Percentiles rank a stretch among this genome's conserved stretches.
These are phyloP conservation scores for Trichoderma sp. DNA, from an alignment of 2,329 filamentous ascomycete species.

Conservation along the genomic window DNA sequence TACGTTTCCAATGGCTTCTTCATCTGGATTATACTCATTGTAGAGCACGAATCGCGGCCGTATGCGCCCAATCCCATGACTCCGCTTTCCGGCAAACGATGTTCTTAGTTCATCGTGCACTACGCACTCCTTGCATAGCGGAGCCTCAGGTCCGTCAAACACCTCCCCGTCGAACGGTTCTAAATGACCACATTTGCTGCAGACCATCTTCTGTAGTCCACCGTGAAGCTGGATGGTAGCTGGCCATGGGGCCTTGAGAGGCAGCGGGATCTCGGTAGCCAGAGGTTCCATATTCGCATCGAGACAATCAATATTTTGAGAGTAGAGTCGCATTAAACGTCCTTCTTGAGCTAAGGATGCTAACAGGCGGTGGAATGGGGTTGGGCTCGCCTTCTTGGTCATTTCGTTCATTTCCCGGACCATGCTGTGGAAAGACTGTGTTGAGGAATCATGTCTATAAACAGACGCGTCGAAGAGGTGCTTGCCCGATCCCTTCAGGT, in stretches of 20 bases:
- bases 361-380: slow-evolving; percentile 89
- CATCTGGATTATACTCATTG: slow-evolving; percentile 95
- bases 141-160: slow-evolving; percentile 83
- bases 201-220: slow-evolving; percentile 93
- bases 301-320: slow-evolving; percentile 95
- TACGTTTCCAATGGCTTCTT: slow-evolving; percentile 92
- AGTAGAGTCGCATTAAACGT: slow-evolving; percentile 86
- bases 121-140: slow-evolving; percentile 75
- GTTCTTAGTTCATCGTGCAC: slow-evolving; percentile 77
- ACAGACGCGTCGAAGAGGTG: slow-evolving; percentile 97
- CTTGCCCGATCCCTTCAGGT: slow-evolving; percentile 86
- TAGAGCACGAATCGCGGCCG: slow-evolving; percentile 95
- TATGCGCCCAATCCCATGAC: slow-evolving; percentile 88
- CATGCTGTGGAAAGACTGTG: slow-evolving; percentile 93
- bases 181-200: slow-evolving; percentile 84
- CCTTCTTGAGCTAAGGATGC: slow-evolving; percentile 87
- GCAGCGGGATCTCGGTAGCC: slow-evolving; percentile 78
- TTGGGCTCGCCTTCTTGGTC: slow-evolving; percentile 77
- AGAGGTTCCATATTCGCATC: slow-evolving; percentile 83
- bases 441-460: slow-evolving; percentile 88
- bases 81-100: slow-evolving; percentile 77
- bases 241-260: slow-evolving; percentile 86
- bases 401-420: slow-evolving; percentile 83
- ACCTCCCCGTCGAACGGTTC: slow-evolving; percentile 75
- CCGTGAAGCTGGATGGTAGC: slow-evolving; percentile 92